Conservation (phyloP, 345 rosid genomes). For the Rhodamnia rubescens region DNA sequence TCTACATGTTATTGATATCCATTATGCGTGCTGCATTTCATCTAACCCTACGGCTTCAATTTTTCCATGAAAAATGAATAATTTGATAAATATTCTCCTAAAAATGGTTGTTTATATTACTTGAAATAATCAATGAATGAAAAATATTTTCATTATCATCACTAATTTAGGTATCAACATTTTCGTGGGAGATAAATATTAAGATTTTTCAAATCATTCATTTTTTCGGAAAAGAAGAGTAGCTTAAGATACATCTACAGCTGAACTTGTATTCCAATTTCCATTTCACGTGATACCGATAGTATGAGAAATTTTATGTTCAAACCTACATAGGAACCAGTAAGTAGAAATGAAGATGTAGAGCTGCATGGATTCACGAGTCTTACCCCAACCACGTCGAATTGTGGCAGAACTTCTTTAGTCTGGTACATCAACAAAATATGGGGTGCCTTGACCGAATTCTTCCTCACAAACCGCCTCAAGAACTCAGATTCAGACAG, state of each 20-base stretch:
- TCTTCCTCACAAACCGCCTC: not conserved
- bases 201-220: too few relatives aligned
- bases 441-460: not conserved
- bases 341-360: not conserved
- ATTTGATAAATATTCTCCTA: too few relatives aligned
- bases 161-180: too few relatives aligned
- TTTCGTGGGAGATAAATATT: too few relatives aligned
- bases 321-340: not conserved
- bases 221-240: too few relatives aligned
- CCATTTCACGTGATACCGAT: not conserved
- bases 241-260: not conserved
- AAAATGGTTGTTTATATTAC: too few relatives aligned
- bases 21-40: not conserved
- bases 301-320: not conserved
- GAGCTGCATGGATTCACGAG: not conserved
- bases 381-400: not conserved
- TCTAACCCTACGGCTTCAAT: not conserved
- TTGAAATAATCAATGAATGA: too few relatives aligned
- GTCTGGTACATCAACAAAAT: not conserved
- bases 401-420: not conserved
- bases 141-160: too few relatives aligned
- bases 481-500: not conserved
- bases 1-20: not conserved
- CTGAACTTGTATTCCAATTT: not conserved
- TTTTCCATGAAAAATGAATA: too few relatives aligned